phyloP scores from a whole-genome alignment of 169 alveolate genomes.

The Eimeria tenella region DNA sequence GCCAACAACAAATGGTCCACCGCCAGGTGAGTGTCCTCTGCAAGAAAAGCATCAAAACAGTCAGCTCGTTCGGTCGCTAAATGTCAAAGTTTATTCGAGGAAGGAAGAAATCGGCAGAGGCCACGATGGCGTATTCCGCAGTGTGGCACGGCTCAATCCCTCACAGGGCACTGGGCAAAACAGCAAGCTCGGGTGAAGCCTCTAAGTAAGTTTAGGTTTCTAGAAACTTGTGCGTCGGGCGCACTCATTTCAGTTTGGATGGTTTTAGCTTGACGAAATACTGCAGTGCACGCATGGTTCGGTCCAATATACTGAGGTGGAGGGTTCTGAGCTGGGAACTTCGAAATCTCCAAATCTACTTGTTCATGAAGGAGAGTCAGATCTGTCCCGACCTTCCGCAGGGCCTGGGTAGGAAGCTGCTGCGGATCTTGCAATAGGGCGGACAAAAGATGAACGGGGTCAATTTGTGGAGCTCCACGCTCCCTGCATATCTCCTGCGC shows the following conservation, averaged over 20 bases:
- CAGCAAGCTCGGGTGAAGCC: no score
- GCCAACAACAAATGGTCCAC: slow-evolving; percentile 73
- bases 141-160: not conserved
- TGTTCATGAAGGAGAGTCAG: slow-evolving; percentile 43
- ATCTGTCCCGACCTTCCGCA: slow-evolving; percentile 34
- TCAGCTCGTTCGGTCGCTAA: not conserved
- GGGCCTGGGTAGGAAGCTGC: slow-evolving; percentile 64
- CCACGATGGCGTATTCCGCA: not conserved
- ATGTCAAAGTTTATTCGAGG: not conserved
- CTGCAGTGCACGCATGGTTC: slow-evolving; percentile 65
- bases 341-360: slow-evolving; percentile 9
- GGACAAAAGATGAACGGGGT: slow-evolving; percentile 53
- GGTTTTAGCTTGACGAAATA: slow-evolving; percentile 58
- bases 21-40: slow-evolving; percentile 72
- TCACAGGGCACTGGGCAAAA: not conserved
- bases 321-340: slow-evolving; percentile 71
- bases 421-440: slow-evolving; percentile 70
- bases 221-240: not conserved
- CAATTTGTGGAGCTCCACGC: slow-evolving; percentile 62
- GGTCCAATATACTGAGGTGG: slow-evolving; percentile 68
- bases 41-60: not conserved
- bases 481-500: slow-evolving; percentile 63
- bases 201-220: not conserved
- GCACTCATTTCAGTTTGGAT: slow-evolving; percentile 59
- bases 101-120: not conserved